These are phyloP conservation scores for Aristolochia contorta DNA, from an alignment of 164 flowering plant species.

Conservation along the genomic window DNA sequence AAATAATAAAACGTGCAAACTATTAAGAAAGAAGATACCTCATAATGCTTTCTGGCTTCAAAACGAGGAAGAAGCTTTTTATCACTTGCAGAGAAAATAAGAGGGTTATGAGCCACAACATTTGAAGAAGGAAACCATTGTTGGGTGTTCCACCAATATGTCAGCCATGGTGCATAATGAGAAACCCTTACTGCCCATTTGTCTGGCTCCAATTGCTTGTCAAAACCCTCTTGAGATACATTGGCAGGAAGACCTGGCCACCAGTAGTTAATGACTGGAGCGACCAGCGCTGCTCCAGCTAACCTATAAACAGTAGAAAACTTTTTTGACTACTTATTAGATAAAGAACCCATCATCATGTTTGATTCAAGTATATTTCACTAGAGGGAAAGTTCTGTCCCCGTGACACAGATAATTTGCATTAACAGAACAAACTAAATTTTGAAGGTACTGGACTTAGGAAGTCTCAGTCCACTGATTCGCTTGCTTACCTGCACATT, in stretches of 20 bases:
- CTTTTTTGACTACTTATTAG: neutral
- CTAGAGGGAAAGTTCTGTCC: no score
- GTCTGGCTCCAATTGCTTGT: slow-evolving; percentile 33
- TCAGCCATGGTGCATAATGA: slow-evolving; percentile 68
- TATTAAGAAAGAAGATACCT: slow-evolving; percentile 16
- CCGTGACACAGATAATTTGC: no score
- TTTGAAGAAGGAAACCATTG: slow-evolving; percentile 56
- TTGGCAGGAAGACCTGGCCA: slow-evolving; percentile 72
- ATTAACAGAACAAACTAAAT: no score
- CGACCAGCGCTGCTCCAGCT: slow-evolving; percentile 67
- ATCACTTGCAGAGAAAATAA: slow-evolving; percentile 36
- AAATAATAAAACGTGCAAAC: neutral
- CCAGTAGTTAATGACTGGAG: slow-evolving; percentile 84
- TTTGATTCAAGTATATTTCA: no score
- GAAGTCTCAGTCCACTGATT: no score
- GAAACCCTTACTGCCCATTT: slow-evolving; percentile 60
- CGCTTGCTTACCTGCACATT: no score
- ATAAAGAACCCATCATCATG: no score
- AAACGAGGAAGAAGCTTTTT: slow-evolving; percentile 18
- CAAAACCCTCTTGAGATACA: slow-evolving; percentile 45
- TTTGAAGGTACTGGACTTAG: no score
- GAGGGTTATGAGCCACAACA: slow-evolving; percentile 19
- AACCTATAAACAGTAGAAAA: slow-evolving; percentile 30
- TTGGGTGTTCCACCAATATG: slow-evolving; percentile 87
- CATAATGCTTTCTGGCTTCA: slow-evolving; percentile 1